These are phyloP conservation scores for Seiridium cupressi DNA, from an alignment of 2,329 filamentous ascomycete species.

Conservation along the genomic window DNA sequence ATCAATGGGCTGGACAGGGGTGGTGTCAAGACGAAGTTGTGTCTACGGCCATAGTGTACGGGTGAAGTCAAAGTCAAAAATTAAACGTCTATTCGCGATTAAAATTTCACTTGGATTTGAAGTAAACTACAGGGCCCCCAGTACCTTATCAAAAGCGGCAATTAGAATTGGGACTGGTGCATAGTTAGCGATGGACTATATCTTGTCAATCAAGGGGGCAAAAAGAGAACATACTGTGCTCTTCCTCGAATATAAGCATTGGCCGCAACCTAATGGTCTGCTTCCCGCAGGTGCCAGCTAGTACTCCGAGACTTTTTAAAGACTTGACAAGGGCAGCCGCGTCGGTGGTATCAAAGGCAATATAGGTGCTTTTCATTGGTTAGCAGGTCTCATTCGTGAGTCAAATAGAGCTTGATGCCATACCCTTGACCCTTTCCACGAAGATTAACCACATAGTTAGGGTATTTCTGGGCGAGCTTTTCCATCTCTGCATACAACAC, in stretches of 20 bases:
- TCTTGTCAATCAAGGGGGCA: not conserved
- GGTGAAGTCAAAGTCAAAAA: no score
- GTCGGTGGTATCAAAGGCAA: slow-evolving; percentile 82
- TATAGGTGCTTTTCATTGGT: slow-evolving; percentile 59
- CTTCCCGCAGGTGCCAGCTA: slow-evolving; percentile 79
- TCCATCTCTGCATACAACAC: slow-evolving; percentile 74
- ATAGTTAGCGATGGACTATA: not conserved
- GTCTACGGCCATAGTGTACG: no score
- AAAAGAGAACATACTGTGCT: slow-evolving; percentile 47
- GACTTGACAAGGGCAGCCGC: slow-evolving; percentile 77
- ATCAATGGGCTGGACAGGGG: no score
- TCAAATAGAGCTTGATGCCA: not conserved
- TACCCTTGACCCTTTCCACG: slow-evolving; percentile 78
- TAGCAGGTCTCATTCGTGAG: no score
- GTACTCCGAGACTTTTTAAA: slow-evolving; percentile 72
- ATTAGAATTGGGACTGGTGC: not conserved
- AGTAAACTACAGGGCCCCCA: not conserved
- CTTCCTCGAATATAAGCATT: slow-evolving; percentile 89
- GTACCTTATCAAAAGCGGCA: not conserved
- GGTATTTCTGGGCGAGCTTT: slow-evolving; percentile 66
- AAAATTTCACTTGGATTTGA: no score
- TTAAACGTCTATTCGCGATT: no score
- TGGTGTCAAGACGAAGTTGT: no score
- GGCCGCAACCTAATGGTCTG: slow-evolving; percentile 75
- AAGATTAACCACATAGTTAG: slow-evolving; percentile 75